Percentiles rank a stretch among this genome's conserved stretches.
Conservation (phyloP, 495 filamentous ascomycete genomes). For the Xanthoparmelia taractica region DNA sequence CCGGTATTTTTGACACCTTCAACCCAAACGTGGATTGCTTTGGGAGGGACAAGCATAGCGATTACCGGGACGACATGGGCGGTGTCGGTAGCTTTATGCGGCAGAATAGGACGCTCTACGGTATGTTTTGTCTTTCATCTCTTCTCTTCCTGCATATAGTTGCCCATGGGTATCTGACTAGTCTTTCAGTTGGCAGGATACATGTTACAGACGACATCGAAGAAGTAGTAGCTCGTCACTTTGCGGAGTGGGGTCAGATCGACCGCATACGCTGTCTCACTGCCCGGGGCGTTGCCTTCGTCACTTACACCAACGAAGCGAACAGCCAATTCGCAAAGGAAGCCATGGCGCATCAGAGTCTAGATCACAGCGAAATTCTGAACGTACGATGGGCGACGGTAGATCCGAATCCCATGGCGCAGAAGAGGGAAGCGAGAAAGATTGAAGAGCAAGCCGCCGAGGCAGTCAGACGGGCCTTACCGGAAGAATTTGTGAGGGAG, state of each 20-base stretch:
- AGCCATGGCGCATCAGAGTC: constrained; percentile 78
- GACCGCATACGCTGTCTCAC: constrained; percentile 90
- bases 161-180: constrained; percentile 11
- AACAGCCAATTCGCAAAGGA: constrained; percentile 87
- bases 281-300: constrained; percentile 78
- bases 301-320: constrained; percentile 79
- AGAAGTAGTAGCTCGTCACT: constrained; percentile 89
- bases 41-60: constrained; percentile 75
- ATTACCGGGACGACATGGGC: constrained; percentile 95
- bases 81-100: constrained; percentile 86
- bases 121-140: not conserved
- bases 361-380: constrained; percentile 84
- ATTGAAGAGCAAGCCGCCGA: constrained; percentile 99
- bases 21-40: constrained; percentile 91
- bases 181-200: constrained; percentile 59
- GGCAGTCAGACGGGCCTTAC: constrained; percentile 83
- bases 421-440: constrained; percentile 79
- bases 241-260: constrained; percentile 87
- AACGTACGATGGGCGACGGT: constrained; percentile 97
- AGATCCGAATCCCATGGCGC: constrained; percentile 92
- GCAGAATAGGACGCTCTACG: constrained; percentile 84
- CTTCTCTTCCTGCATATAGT: not conserved
- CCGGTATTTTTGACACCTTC: constrained; percentile 73
- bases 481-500: constrained; percentile 84
- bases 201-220: constrained; percentile 97